Evolutionary conservation across 768 basidiomycete genomes (phyloP).

Genomic region (Paxillus ammoniavirescens): DNA sequence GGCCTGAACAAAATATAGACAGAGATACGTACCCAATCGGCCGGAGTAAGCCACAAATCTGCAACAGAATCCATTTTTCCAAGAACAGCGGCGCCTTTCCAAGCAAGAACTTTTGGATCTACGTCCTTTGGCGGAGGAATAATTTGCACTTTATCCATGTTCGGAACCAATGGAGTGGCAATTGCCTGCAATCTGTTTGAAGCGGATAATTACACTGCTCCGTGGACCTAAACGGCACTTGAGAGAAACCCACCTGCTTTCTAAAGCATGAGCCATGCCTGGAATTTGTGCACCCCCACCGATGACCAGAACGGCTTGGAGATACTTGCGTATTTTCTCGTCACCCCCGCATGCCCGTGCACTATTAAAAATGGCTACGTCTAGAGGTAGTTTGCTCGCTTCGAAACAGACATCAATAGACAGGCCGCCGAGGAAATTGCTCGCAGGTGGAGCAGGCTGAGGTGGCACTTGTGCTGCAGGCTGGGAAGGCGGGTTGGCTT

Average conservation of each 20-base stretch:
- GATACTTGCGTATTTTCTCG: constrained; percentile 86
- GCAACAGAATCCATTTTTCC: constrained; percentile 88
- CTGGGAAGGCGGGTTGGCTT: constrained; percentile 26
- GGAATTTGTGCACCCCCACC: constrained; percentile 81
- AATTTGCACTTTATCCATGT: constrained; percentile 87
- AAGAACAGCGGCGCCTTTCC: constrained; percentile 93
- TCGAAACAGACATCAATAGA: constrained; percentile 80
- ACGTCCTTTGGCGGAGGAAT: constrained; percentile 94
- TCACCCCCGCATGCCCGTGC: constrained; percentile 85
- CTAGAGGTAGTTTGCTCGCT: constrained; percentile 86
- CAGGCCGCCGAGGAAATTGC: constrained; percentile 41
- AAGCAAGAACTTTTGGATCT: constrained; percentile 84
- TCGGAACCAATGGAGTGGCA: constrained; percentile 75
- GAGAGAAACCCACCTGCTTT: constrained; percentile 62
- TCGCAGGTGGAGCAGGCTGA: constrained; percentile 23
- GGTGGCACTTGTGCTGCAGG: constrained; percentile 12
- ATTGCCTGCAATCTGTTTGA: constrained; percentile 69
- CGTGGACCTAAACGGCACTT: not conserved
- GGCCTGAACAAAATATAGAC: not conserved
- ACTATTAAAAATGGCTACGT: constrained; percentile 91
- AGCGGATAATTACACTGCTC: constrained; percentile 4
- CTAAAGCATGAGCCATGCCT: constrained; percentile 82
- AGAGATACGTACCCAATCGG: constrained; percentile 74
- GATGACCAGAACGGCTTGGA: constrained; percentile 83
- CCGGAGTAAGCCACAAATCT: constrained; percentile 84